A percentile compares a stretch with the other conserved stretches of the same genome.
phyloP scores from a whole-genome alignment of 306 rosid species.

The Pyrus pyrifolia region DNA sequence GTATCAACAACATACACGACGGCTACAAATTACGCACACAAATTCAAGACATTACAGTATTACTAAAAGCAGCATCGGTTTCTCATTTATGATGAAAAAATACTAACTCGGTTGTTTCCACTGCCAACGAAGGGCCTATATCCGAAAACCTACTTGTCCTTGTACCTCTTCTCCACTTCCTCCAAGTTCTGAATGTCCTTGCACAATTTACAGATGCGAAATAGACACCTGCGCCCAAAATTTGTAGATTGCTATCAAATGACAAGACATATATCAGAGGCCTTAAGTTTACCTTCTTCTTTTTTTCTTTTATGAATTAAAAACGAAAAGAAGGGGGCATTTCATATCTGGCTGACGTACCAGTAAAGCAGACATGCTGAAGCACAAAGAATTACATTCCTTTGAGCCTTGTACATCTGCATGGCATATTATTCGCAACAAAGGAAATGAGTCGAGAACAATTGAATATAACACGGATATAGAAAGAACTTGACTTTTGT shows the following conservation, averaged over 20 bases:
- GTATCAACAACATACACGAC: not conserved
- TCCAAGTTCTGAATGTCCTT: conserved; percentile 73
- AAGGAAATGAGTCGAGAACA: conserved; percentile 3
- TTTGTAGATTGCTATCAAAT: not conserved
- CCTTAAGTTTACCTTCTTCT: not conserved
- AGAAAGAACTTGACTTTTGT: not conserved
- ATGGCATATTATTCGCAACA: conserved; percentile 13
- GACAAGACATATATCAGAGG: not conserved
- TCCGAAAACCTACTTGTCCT: conserved; percentile 45
- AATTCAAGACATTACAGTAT: not conserved
- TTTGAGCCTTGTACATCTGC: conserved; percentile 92
- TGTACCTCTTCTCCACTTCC: conserved; percentile 82
- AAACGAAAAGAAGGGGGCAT: not conserved
- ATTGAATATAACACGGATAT: not conserved
- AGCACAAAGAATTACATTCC: conserved; percentile 77
- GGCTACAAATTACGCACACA: not conserved
- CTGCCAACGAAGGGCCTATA: not conserved
- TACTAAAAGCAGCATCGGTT: not conserved
- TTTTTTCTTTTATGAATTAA: not conserved
- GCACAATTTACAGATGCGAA: conserved; percentile 63
- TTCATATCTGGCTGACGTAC: conserved; percentile 29
- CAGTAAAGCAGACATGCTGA: conserved; percentile 79
- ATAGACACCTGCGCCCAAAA: conserved; percentile 52
- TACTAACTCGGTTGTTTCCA: not conserved
- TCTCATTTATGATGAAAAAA: not conserved